Evolutionary conservation across 106 monocot species (phyloP).

Genomic region (Acanthochlamys bracteata): DNA sequence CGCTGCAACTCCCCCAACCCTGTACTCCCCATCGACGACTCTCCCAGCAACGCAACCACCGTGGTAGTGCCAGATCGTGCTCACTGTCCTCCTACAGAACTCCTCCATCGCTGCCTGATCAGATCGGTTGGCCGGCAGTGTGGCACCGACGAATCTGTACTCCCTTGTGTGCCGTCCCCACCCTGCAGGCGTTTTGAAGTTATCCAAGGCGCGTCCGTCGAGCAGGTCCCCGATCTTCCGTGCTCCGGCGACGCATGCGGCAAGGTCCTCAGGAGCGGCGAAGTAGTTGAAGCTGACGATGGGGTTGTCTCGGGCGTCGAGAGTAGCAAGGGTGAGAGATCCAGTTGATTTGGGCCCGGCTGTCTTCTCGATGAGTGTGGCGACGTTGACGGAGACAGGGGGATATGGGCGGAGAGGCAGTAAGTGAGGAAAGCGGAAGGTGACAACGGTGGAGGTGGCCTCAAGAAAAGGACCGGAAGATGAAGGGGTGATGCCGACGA

Average conservation of each 20-base stretch:
- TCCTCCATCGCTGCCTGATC: slow-evolving; percentile 41
- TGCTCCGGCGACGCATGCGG: slow-evolving; percentile 44
- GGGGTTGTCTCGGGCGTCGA: slow-evolving; percentile 56
- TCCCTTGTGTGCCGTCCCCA: slow-evolving; percentile 28
- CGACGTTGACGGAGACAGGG: slow-evolving; percentile 59
- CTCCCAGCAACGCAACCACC: slow-evolving; percentile 71
- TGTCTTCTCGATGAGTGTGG: slow-evolving; percentile 75
- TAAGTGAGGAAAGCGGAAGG: slow-evolving; percentile 37
- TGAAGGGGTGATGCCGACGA: slow-evolving; percentile 60
- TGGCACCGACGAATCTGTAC: slow-evolving; percentile 48
- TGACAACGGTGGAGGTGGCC: slow-evolving; percentile 67
- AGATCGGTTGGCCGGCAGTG: slow-evolving; percentile 40
- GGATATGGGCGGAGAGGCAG: slow-evolving; percentile 19
- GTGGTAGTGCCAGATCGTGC: slow-evolving; percentile 92
- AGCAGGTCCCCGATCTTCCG: slow-evolving; percentile 52
- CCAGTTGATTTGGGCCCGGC: slow-evolving; percentile 58
- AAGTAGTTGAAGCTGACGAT: slow-evolving; percentile 89
- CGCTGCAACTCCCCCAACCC: slow-evolving; percentile 37
- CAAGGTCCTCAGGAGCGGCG: slow-evolving; percentile 45
- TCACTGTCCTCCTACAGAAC: slow-evolving; percentile 62
- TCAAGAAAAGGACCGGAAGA: slow-evolving; percentile 48
- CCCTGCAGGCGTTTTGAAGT: slow-evolving; percentile 24
- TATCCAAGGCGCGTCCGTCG: slow-evolving; percentile 43
- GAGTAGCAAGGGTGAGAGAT: slow-evolving; percentile 53
- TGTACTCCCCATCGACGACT: slow-evolving; percentile 63